Evolutionary conservation across 1,284 basidiomycete genomes (phyloP).

Genomic region (Cutaneotrichosporon arboriforme): DNA sequence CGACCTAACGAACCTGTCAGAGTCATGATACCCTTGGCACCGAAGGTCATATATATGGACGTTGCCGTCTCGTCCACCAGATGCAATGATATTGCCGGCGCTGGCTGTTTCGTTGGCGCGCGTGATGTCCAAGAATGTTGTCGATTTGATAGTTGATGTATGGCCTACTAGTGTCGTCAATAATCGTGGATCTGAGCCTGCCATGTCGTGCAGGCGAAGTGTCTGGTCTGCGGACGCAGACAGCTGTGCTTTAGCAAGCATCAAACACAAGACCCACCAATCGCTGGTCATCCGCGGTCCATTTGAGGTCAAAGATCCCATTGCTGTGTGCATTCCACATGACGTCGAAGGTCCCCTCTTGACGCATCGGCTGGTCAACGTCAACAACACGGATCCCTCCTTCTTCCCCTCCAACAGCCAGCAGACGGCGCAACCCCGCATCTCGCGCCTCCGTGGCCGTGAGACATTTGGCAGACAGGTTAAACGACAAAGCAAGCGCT

Average conservation of each 20-base stretch:
- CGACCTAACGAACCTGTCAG: too few relatives aligned
- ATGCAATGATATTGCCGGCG: conserved; percentile 32
- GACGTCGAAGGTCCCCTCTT: conserved; percentile 24
- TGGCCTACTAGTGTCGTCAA: conserved; percentile 38
- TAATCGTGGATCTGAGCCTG: conserved; percentile 17
- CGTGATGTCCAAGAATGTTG: conserved; percentile 35
- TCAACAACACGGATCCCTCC: conserved; percentile 38
- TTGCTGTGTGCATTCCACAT: conserved; percentile 60
- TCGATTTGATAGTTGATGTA: conserved; percentile 43
- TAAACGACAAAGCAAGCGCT: conserved; percentile 34
- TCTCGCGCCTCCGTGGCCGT: conserved; percentile 19
- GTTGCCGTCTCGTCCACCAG: conserved; percentile 46
- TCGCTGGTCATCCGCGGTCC: conserved; percentile 60
- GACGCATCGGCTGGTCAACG: conserved; percentile 33
- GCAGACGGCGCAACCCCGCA: conserved; percentile 21
- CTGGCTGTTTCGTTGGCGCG: conserved; percentile 16
- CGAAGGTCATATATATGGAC: conserved; percentile 48
- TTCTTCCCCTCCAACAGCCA: conserved; percentile 42
- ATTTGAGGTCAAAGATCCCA: conserved; percentile 71
- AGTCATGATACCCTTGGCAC: conserved; percentile 19
- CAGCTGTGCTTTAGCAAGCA: conserved; percentile 25
- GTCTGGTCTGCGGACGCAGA: conserved; percentile 46
- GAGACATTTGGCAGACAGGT: conserved; percentile 25
- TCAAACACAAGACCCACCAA: conserved; percentile 28
- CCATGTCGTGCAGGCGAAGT: conserved; percentile 35